Evolutionary conservation across 495 filamentous ascomycete species (phyloP).

Genomic region (Margaritispora aquatica): DNA sequence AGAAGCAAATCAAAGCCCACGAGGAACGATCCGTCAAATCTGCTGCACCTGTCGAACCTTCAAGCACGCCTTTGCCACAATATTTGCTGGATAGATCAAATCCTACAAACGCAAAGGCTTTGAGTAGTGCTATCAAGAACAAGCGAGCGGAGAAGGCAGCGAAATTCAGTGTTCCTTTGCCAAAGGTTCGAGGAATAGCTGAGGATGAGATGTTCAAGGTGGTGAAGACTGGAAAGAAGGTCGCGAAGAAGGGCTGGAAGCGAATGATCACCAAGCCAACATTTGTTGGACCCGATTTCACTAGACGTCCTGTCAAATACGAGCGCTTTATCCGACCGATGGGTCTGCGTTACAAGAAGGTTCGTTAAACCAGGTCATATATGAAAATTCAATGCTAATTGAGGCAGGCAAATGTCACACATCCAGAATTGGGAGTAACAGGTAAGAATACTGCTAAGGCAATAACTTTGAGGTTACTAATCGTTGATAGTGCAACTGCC

Average conservation of each 20-base stretch:
- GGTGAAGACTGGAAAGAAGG: constrained; percentile 77
- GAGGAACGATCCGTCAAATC: constrained; percentile 24
- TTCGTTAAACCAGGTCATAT: no score
- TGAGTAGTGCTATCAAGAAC: constrained; percentile 81
- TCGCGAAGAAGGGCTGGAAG: constrained; percentile 61
- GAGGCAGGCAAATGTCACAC: constrained; percentile 19
- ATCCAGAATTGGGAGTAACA: constrained; percentile 79
- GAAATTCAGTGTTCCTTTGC: constrained; percentile 90
- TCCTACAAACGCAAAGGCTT: constrained; percentile 80
- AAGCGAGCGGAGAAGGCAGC: constrained; percentile 82
- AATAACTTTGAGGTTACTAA: no score
- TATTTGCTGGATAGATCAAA: constrained; percentile 68
- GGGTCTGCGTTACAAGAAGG: constrained; percentile 72
- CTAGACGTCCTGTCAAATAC: constrained; percentile 87
- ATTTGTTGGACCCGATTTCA: constrained; percentile 67
- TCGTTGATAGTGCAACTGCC: constrained; percentile 94
- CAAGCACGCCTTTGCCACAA: constrained; percentile 21
- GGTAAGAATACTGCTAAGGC: no score
- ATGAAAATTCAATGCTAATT: not conserved
- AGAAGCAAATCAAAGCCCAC: constrained; percentile 52
- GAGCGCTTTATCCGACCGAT: constrained; percentile 63
- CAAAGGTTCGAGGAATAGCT: constrained; percentile 87
- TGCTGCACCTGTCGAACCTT: constrained; percentile 20
- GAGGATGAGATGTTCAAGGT: constrained; percentile 99
- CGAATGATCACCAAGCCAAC: constrained; percentile 91